Conservation (phyloP, 345 rosid species). For the Eutrema heterophyllum region DNA sequence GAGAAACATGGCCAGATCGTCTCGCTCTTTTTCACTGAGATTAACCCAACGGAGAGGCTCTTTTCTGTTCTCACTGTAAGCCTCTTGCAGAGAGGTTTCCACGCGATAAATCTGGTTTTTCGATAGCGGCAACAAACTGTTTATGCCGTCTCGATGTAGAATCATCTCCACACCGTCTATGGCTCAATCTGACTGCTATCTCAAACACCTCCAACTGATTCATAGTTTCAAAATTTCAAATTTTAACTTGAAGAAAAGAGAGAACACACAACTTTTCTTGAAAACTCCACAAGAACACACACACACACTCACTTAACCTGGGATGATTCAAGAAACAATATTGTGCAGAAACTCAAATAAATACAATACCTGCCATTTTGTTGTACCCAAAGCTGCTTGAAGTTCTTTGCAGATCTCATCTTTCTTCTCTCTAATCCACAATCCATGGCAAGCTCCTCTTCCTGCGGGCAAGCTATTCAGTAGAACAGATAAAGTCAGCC, state of each 20-base stretch:
- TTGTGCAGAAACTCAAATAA: neutral
- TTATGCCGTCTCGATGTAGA: conserved; percentile 50
- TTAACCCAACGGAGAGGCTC: conserved; percentile 69
- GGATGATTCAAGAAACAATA: neutral
- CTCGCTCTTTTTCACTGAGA: conserved; percentile 69
- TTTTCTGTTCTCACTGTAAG: conserved; percentile 55
- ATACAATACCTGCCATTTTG: conserved; percentile 81
- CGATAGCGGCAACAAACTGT: conserved; percentile 68
- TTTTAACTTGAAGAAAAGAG: neutral
- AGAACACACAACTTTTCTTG: neutral
- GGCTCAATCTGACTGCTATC: conserved; percentile 62
- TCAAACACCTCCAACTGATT: conserved; percentile 77
- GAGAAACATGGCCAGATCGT: conserved; percentile 76
- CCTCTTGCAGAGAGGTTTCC: conserved; percentile 51
- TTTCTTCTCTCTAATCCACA: conserved; percentile 64
- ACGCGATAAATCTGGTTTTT: conserved; percentile 53
- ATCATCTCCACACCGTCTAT: conserved; percentile 39
- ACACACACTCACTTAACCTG: neutral
- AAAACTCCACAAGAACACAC: neutral
- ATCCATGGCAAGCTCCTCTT: conserved; percentile 64
- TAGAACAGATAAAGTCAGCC: conserved; percentile 54
- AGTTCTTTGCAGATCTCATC: conserved; percentile 61
- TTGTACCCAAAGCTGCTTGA: conserved; percentile 72
- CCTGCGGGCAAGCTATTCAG: conserved; percentile 63
- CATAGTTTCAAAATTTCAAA: conserved; percentile 3